Evolutionary conservation across 2,329 filamentous ascomycete species (phyloP), one percentile per base, ranked within the genome.

Genomic region (Apiospora aurea): DNA sequence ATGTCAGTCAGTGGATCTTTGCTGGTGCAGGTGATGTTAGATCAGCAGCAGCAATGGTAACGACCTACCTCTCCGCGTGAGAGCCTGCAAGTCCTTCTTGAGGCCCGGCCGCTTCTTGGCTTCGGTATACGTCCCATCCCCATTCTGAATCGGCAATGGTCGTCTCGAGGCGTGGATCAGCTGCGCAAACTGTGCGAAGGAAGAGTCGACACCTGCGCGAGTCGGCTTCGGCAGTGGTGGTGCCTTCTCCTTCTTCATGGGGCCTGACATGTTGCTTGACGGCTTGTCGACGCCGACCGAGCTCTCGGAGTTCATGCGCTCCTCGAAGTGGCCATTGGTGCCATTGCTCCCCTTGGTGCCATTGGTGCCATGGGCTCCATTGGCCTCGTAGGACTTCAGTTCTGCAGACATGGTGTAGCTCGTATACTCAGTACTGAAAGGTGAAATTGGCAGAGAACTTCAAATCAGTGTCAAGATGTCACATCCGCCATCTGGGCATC

Each of bases 111-210:
- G 85, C 75, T 84, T 83, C n/a, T 83, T 82, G 1, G 84, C 79
- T 10, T 79, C 77, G 5, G 86, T 81, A 71, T 91, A 92, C 2
- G 87, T 86, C n/a, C 90, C 90, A 77, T 91, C 87, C 38, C 91
- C 90, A 70, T 85, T 87, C 76, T 92, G 86, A 1, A 84, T 89
- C 0, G 92, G 91, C 44, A 92, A 81, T 13, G 92, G 91, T n/a
- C 89, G 83, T 72, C 85, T 85, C 1, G 90, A 89, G 5, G 89
- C 87, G 70, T 82, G 76, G 49, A 83, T 76, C 24, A 83, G 72
- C 64, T 83, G 81, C 3, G 76, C 78, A 71, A 82, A 79, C 61
- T 79, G 78, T 38, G 76, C 72, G 67, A 84, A 81, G 3, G 81
- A 78, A 16, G 78, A 76, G 3, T 75, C 75, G 46, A 84, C 77